Evolutionary conservation across 2,329 filamentous ascomycete genomes (phyloP).

Genomic region (Talaromyces verruculosus): DNA sequence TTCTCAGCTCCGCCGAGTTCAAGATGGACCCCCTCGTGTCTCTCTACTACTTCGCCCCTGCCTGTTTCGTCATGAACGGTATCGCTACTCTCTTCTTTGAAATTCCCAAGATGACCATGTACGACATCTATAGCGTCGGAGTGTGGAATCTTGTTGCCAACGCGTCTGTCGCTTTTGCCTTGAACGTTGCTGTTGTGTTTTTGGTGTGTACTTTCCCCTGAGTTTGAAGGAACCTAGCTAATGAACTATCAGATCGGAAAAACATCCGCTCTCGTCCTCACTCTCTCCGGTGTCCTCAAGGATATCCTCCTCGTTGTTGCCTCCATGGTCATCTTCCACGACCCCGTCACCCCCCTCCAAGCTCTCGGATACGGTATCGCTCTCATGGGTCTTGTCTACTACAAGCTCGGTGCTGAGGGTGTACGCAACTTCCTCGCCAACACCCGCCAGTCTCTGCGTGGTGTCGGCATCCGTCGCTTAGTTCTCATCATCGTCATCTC

Average conservation of each 20-base stretch:
- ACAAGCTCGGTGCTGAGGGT: constrained; percentile 67
- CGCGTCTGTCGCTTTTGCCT: constrained; percentile 71
- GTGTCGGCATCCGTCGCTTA: constrained; percentile 7
- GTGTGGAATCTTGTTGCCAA: constrained; percentile 67
- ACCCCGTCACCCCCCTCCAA: constrained; percentile 68
- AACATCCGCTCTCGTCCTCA: constrained; percentile 81
- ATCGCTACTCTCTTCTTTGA: constrained; percentile 68
- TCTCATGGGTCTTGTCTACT: constrained; percentile 64
- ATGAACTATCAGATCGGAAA: constrained; percentile 70
- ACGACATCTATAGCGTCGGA: constrained; percentile 66
- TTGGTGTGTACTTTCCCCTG: constrained; percentile 57
- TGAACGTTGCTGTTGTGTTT: constrained; percentile 84
- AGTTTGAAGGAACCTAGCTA: neutral
- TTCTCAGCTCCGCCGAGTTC: constrained; percentile 73
- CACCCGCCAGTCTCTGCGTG: constrained; percentile 2
- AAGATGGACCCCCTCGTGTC: constrained; percentile 88
- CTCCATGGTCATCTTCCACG: constrained; percentile 76
- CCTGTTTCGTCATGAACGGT: constrained; percentile 78
- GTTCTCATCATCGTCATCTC: neutral
- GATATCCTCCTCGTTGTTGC: constrained; percentile 77
- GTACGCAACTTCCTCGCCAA: constrained; percentile 3
- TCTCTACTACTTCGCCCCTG: constrained; percentile 85
- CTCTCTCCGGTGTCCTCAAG: constrained; percentile 81
- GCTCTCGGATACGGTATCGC: constrained; percentile 76
- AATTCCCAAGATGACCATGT: constrained; percentile 63